Evolutionary conservation across 805 yeast species (phyloP).

Genomic region (Yarrowia hollandica): DNA sequence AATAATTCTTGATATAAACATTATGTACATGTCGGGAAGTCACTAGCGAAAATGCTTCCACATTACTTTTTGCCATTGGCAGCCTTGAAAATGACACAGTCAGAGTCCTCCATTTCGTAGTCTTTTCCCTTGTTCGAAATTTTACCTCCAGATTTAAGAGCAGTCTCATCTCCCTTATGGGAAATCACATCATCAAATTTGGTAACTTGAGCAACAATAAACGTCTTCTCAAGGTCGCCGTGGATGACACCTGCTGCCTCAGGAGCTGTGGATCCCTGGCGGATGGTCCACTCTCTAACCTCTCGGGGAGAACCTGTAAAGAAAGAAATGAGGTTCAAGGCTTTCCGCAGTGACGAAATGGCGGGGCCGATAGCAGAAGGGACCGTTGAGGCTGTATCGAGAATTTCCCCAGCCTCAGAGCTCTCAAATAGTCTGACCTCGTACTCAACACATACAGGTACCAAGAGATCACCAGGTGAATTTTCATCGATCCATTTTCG

Average conservation of each 20-base stretch:
- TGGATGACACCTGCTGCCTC: conserved; percentile 91
- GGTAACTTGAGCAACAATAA: conserved; percentile 73
- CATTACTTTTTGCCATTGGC: conserved; percentile 34
- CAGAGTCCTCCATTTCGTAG: conserved; percentile 81
- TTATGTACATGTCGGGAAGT: background rate
- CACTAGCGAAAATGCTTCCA: no score
- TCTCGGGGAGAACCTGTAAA: conserved; percentile 86
- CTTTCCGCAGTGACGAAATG: conserved; percentile 63
- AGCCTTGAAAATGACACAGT: conserved; percentile 67
- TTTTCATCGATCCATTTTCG: conserved; percentile 64
- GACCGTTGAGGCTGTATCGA: conserved; percentile 35
- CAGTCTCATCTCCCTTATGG: conserved; percentile 53
- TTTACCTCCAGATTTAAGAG: conserved; percentile 58
- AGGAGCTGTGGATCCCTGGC: conserved; percentile 74
- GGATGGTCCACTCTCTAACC: conserved; percentile 85
- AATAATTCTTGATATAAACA: no score
- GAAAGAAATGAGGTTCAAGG: conserved; percentile 71
- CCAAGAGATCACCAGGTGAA: conserved; percentile 65
- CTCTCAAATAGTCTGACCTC: conserved; percentile 63
- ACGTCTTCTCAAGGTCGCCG: conserved; percentile 78
- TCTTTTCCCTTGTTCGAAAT: conserved; percentile 71
- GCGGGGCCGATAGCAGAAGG: conserved; percentile 50
- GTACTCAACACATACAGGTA: conserved; percentile 69
- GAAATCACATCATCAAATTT: conserved; percentile 60
- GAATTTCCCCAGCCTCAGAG: conserved; percentile 40